Evolutionary conservation across 2,329 filamentous ascomycete genomes (phyloP), one percentile per base, ranked within the genome.

Genomic region (Pyrenophora graminea): DNA sequence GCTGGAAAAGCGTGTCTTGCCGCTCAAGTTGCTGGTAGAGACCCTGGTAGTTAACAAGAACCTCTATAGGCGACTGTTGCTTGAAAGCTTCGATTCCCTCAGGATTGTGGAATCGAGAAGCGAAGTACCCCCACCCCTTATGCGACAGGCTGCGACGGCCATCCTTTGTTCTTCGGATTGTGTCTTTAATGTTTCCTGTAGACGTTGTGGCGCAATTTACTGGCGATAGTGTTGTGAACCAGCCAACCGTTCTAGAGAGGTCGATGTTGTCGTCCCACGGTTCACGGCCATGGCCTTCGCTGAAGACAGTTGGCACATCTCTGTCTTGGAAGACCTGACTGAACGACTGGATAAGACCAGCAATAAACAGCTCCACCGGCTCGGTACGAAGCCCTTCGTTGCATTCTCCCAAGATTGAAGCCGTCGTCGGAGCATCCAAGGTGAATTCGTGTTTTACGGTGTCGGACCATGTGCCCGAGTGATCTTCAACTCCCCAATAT

Each of bases 211-310:
- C 9, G 9, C 3, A 10, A 8, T 3, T 3, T 30, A 10, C 9
- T 8, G 25, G 25, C 5, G 6, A 6, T 8, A 9, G 3, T 8
- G 32, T 59, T 1, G 82, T 84, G 56, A 85, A 84, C 82, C 82
- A 85, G 3, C 83, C 83, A 0, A 85, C 81, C 0, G 82, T 85
- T 45, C 82, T 76, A 4, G 78, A 76, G 1, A 84, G 76, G 61
- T 85, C 80, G n/a, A 80, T 73, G 0, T 78, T 74, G 0, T 68
- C 62, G 37, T 75, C 76, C 53, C 75, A 74, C 0, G 64, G 65
- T 43, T 73, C 71, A 15, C 70, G 57, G 1, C 71, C 71, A 50
- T 74, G 70, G 6, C 53, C 50, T 44, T 66, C 64, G 12, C 33
- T 49, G 33, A 46, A 63, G 2, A 67, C 10, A 1, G 77, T 74